Evolutionary conservation across 495 filamentous ascomycete genomes (phyloP).

Genomic region (Lasiosphaeria miniovina): DNA sequence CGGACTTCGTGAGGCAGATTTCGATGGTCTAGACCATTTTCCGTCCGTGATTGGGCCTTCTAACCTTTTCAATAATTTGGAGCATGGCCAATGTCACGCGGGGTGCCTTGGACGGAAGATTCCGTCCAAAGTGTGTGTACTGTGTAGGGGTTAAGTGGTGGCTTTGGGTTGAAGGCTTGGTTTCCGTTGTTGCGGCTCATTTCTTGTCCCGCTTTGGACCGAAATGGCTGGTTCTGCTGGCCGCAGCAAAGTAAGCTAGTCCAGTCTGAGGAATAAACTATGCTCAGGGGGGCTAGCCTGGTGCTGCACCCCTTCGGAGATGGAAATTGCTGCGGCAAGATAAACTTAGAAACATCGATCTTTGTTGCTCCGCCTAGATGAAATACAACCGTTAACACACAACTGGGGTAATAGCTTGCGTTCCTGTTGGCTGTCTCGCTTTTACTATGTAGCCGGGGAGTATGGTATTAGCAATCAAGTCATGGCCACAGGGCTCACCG

Average conservation of each 20-base stretch:
- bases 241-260: neutral
- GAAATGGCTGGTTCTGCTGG: neutral
- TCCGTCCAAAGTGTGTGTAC: too few species aligned
- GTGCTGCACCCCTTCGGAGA: slow-evolving; percentile 8
- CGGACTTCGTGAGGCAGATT: neutral
- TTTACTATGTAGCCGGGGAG: too few species aligned
- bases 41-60: neutral
- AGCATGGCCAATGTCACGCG: neutral
- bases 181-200: too few species aligned
- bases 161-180: slow-evolving; percentile 33
- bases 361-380: neutral
- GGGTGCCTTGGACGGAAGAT: too few species aligned
- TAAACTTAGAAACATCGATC: slow-evolving; percentile 4
- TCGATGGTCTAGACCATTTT: neutral
- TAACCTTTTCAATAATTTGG: neutral
- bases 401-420: neutral
- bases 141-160: too few species aligned
- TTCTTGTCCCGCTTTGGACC: too few species aligned
- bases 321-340: slow-evolving; percentile 9
- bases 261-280: neutral
- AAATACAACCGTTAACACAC: neutral
- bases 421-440: neutral
- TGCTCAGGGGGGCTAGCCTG: neutral
- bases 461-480: too few species aligned
- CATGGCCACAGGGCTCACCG: too few species aligned